A percentile compares a stretch with the other conserved stretches of the same genome.
These are phyloP conservation scores for Colletotrichum salicis DNA, from an alignment of 2,329 filamentous ascomycete species.

Conservation along the genomic window DNA sequence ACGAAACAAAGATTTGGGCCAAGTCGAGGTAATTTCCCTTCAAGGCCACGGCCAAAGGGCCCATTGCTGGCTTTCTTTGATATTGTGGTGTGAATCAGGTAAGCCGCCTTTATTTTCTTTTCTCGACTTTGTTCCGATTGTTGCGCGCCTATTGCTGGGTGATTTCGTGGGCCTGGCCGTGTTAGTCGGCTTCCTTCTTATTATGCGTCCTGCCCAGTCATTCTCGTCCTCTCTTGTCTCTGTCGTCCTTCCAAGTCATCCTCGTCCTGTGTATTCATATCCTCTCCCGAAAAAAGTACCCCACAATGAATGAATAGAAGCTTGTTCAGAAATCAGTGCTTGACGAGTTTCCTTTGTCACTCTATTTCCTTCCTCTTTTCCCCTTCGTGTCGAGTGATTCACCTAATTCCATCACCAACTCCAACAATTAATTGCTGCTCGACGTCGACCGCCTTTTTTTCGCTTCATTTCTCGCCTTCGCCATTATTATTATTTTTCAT, in stretches of 20 bases:
- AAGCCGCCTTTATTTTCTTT: constrained; percentile 25
- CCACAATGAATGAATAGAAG: constrained; percentile 35
- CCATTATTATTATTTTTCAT: background rate
- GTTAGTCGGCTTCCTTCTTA: constrained; percentile 33
- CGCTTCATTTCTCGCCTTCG: background rate
- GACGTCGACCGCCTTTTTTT: background rate
- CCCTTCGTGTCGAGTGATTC: constrained; percentile 24
- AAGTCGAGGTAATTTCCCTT: constrained; percentile 23
- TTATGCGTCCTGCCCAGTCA: constrained; percentile 24
- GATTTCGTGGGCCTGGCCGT: constrained; percentile 10
- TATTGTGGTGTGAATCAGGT: constrained; percentile 32
- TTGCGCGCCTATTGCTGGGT: constrained; percentile 21
- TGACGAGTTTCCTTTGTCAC: constrained; percentile 38
- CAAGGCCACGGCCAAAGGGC: constrained; percentile 30
- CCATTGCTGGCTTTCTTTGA: constrained; percentile 20
- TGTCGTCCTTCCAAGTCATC: constrained; percentile 8
- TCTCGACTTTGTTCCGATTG: constrained; percentile 10
- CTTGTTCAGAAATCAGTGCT: constrained; percentile 30
- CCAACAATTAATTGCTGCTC: constrained; percentile 17
- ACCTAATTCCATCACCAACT: constrained; percentile 25
- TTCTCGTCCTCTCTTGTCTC: background rate
- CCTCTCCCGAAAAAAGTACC: constrained; percentile 15
- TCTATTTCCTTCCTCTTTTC: constrained; percentile 6
- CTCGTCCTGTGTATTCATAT: constrained; percentile 12
- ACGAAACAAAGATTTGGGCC: constrained; percentile 27